Evolutionary conservation across 805 yeast species (phyloP), one percentile per base, ranked within the genome.

Genomic region (Jamesozyma jinghongensis): DNA sequence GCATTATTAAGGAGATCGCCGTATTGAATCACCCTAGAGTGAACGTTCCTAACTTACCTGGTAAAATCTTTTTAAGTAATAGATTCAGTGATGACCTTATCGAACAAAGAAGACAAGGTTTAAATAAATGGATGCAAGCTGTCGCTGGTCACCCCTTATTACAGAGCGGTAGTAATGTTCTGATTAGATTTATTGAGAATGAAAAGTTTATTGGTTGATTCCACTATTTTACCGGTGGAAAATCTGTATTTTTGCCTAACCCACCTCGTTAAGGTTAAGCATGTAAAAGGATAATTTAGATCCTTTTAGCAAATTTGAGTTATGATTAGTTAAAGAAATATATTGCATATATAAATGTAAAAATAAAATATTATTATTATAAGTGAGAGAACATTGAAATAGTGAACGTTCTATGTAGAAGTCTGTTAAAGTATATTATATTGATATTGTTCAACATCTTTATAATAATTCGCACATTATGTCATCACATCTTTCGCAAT

Each of bases 141-240:
- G 94, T 88, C 16, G 92, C 94, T 12, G 92, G 95, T 11, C 98
- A 90, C 61, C 98, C 98, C 1, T 64, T 90, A 46, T 65, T 90
- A 44, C 97, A 92, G 63, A 83, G 95, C 0, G 94, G 94, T 0
- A 72, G 90, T 17, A 76, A 77, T 50, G 77, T 81, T 1, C 70
- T 88, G 47, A 79, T 79, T 42, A 80, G 86, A 39, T 90, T 92
- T 53, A 78, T 92, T 40, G 96, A 90, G 61, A 88, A 85, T 54
- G 94, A 85, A 4, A 70, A 46, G 25, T 62, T 62, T 37, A 43
- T 45, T 6, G 65, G 65, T 7, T 60, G 40, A 43, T 4, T 13
- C 16, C n/a, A n/a, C n/a, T n/a, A n/a, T n/a, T n/a, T n/a, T n/a
- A 6, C 5, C 13, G 19, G 13, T 18, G 12, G 13, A 11, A 32